Percentiles rank a stretch among this genome's conserved stretches.
Conservation (phyloP, 768 basidiomycete genomes). For the Rhodosporidiobolus sp. region DNA sequence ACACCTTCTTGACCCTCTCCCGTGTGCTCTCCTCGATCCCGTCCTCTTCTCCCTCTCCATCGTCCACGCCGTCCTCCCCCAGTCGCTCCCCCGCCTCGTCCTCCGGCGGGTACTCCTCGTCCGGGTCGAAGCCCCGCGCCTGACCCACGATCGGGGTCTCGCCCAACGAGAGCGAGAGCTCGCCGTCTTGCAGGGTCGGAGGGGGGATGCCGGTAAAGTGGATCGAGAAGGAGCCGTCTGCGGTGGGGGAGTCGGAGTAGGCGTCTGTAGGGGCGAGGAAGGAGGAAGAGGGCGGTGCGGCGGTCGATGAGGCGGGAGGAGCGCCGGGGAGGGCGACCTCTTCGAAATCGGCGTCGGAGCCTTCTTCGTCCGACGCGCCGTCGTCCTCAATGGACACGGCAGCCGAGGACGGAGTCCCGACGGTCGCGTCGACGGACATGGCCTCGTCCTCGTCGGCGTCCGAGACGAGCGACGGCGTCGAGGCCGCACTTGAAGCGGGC, state of each 20-base stretch:
- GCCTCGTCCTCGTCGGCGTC: slow-evolving; percentile 9
- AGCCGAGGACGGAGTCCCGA: neutral
- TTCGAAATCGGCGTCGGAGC: slow-evolving; percentile 30
- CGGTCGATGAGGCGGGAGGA: neutral
- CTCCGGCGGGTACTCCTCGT: slow-evolving; percentile 21
- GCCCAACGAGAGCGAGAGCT: slow-evolving; percentile 6
- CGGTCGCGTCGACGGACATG: slow-evolving; percentile 17
- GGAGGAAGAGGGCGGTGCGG: neutral
- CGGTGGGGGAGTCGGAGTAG: neutral
- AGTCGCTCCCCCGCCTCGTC: slow-evolving; percentile 10
- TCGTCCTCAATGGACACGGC: neutral
- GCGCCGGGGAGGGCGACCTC: neutral
- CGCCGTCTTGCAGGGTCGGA: slow-evolving; percentile 15
- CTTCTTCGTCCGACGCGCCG: slow-evolving; percentile 7
- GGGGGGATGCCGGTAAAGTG: slow-evolving; percentile 25
- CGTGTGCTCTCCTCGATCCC: neutral
- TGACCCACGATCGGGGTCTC: slow-evolving; percentile 15
- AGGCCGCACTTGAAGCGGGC: neutral
- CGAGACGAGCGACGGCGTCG: slow-evolving; percentile 11
- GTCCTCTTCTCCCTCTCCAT: neutral
- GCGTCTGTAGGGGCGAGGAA: neutral
- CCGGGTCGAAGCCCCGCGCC: slow-evolving; percentile 26
- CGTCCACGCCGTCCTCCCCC: neutral
- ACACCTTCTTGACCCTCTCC: slow-evolving; percentile 23
- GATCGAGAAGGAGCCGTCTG: slow-evolving; percentile 23